These are phyloP conservation scores for Solanum hybrid DNA, from an alignment of 305 asterid genomes.

Conservation along the genomic window DNA sequence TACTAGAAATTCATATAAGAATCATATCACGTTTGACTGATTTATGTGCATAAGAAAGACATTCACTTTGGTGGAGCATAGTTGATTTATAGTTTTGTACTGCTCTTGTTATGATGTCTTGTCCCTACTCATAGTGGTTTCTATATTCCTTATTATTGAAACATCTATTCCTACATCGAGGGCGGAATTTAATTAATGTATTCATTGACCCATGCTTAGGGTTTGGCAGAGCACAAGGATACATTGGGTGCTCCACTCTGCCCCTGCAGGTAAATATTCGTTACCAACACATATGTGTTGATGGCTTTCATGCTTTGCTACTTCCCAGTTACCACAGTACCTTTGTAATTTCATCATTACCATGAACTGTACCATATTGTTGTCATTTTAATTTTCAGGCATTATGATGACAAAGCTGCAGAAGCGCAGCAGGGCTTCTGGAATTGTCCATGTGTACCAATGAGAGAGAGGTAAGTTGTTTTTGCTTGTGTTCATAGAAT, in stretches of 20 bases:
- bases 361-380: neutral
- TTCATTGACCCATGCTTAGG: slow-evolving; percentile 35
- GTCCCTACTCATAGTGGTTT: neutral
- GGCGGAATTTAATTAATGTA: neutral
- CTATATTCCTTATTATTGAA: neutral
- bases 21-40: neutral
- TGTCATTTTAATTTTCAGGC: slow-evolving; percentile 20
- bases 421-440: slow-evolving; percentile 92
- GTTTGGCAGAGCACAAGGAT: slow-evolving; percentile 95
- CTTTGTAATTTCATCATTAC: neutral
- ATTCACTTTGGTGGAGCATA: neutral
- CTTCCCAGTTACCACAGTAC: neutral
- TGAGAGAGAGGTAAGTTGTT: slow-evolving; percentile 41
- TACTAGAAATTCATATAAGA: neutral
- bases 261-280: slow-evolving; percentile 62
- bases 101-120: neutral
- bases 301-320: neutral
- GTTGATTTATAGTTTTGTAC: neutral
- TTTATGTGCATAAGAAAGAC: neutral
- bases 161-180: neutral
- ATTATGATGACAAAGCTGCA: slow-evolving; percentile 72
- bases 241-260: slow-evolving; percentile 94
- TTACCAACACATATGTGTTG: neutral
- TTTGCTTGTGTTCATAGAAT: neutral
- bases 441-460: slow-evolving; percentile 98